Base-by-base conservation (phyloP, 176 grass and related monocot species). In the Rhynchospora breviuscula region DNA sequence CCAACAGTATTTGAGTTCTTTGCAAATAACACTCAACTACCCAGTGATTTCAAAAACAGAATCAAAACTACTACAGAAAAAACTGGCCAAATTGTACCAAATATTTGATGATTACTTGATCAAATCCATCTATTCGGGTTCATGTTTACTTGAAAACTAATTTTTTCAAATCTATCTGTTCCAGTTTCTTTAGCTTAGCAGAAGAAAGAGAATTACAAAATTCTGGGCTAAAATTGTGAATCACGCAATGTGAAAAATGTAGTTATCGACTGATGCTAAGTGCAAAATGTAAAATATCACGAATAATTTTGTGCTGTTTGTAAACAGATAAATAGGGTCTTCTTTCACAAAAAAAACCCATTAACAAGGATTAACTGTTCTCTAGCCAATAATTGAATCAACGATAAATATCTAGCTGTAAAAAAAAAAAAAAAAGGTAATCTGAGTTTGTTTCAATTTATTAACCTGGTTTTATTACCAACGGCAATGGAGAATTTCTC, bases 401-500 rank as follows among this genome's bases (percentile, higher is more conserved):
- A 65, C 63, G 11, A 68, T 15, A 21, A 19, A 22, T 61, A n/a
- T 35, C 26, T 17, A 17, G 13, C 23, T 40, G 12, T 67, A 67
- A 40, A 62, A 19, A 3, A 67, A 62, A 75, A 6, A 75, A 53
- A 26, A 53, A 6, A 75, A 53, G 25, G 0, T 51, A 22, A 75
- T 61, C 17, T 23, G 8, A 63, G 11, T 60, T 21, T 6, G 22
- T 8, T 59, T 80, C 17, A 80, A 35, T 80, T 45, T 59, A 35
- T 79, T n/a, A 70, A 97, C 94, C 92, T 94, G 88, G 87, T 70
- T 85, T 88, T 44, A 97, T 87, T 33, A 69, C 87, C 8, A 94
- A 84, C 49, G 4, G 8, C 12, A 97, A 78, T 19, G 94, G 94
- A 2, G 90, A 91, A 62, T 43, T 80, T 45, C 87, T 89, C 0